Evolutionary conservation across 2,329 filamentous ascomycete genomes (phyloP), one percentile per base, ranked within the genome.

Genomic region (Blastomyces emzantsi): DNA sequence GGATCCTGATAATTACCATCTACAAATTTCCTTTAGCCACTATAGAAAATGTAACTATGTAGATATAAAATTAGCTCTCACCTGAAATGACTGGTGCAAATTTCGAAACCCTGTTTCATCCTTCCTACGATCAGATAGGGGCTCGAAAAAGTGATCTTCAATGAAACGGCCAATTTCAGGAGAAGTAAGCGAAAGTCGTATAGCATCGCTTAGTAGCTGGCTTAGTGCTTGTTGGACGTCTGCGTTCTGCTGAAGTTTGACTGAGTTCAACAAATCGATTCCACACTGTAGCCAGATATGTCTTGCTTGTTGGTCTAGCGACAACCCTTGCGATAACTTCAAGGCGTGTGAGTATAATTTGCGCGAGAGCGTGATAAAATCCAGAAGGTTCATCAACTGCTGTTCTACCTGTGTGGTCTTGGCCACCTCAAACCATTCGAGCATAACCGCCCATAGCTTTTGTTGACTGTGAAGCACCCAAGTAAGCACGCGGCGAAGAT

Each of bases 391-490:
- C 13, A 64, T 54, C 65, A 67, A 45, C 65, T 63, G 36, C 69
- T 71, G 45, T 36, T 67, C 65, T 47, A 61, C 47, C 30, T 67
- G 56, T 22, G 65, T 60, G n/a, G 67, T 28, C 47, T 65, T 64
- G 30, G 62, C 59, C 11, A 9, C 61, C 52, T 70, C 71, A 39
- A 74, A 62, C 73, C 72, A 74, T 55, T 60, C 65, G 28, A 73
- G 63, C 15, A 72, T 63, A 30, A 70, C 62, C 33, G 67, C 73
- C 71, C 75, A 73, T 36, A 76, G 61, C 13, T 73, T 72, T 59
- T 70, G 70, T 62, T 72, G 73, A 33, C 69, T 69, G 64, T 76
- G 73, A 15, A 75, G 58, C 30, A 71, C 63, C 71, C 73, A 75
- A 22, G 72, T 69, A 52, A 74, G 67, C 51, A 74, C 72, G 59